phyloP scores from a whole-genome alignment of 139 green algal genomes.

The Nannochloris sp. region DNA sequence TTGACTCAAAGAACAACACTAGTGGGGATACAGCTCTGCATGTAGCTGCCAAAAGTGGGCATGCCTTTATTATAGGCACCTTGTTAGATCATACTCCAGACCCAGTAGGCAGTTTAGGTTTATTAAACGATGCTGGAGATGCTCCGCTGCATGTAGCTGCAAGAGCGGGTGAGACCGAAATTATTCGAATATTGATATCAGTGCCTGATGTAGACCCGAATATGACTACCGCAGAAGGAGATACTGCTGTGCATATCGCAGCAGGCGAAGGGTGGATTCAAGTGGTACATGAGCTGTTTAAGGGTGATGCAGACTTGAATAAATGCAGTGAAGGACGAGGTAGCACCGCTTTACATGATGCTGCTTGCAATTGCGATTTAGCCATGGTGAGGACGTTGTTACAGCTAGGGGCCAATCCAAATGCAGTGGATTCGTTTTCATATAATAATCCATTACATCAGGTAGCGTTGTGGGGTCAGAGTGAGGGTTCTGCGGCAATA shows the following conservation, averaged over 20 bases:
- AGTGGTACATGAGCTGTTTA: neutral
- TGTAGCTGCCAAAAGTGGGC: neutral
- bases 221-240: neutral
- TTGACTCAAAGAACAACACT: neutral
- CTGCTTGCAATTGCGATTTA: neutral
- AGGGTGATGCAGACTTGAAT: neutral
- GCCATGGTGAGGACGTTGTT: neutral
- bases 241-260: conserved; percentile 2
- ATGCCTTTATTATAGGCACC: neutral
- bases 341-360: conserved; percentile 7
- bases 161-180: neutral
- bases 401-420: neutral
- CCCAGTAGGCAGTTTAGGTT: neutral
- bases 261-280: neutral
- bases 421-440: neutral
- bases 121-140: neutral
- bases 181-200: neutral
- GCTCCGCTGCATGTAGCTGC: neutral
- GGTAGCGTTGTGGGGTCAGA: neutral
- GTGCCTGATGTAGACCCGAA: neutral
- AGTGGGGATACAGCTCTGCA: neutral
- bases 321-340: neutral
- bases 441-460: neutral
- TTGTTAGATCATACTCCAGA: neutral
- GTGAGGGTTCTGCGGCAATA: neutral